phyloP scores from a whole-genome alignment of 2,329 filamentous ascomycete genomes.

The Calonectria leucothoes region DNA sequence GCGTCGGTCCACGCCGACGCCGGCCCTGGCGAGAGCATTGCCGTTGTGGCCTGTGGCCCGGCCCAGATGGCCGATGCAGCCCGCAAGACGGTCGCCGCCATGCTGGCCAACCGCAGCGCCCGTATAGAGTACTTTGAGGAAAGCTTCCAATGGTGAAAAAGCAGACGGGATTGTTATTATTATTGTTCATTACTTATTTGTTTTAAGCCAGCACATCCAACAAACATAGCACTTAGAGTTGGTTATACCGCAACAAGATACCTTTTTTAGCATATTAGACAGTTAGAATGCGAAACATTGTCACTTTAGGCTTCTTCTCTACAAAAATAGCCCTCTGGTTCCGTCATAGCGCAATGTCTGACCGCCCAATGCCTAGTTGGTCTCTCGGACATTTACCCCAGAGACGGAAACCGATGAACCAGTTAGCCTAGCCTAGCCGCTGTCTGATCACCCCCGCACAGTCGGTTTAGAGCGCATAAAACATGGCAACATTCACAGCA shows the following conservation, averaged over 20 bases:
- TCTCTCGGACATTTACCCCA: slow-evolving; percentile 3
- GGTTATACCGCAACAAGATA: background rate
- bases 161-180: no score
- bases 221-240: background rate
- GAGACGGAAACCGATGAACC: background rate
- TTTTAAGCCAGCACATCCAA: background rate
- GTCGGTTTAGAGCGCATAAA: background rate
- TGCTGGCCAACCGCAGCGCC: slow-evolving; percentile 40
- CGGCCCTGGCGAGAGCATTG: slow-evolving; percentile 42
- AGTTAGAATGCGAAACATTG: background rate
- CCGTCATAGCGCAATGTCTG: background rate
- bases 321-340: background rate
- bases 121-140: slow-evolving; percentile 57
- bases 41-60: slow-evolving; percentile 58
- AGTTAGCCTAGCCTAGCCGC: background rate
- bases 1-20: slow-evolving; percentile 34
- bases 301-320: background rate
- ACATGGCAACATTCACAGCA: background rate
- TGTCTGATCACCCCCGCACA: background rate
- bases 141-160: slow-evolving; percentile 54
- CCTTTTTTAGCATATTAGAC: background rate
- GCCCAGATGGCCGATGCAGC: slow-evolving; percentile 58
- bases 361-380: background rate
- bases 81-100: slow-evolving; percentile 48
- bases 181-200: no score